Conservation (phyloP, 2,329 filamentous ascomycete species). For the Periconia sp. region DNA sequence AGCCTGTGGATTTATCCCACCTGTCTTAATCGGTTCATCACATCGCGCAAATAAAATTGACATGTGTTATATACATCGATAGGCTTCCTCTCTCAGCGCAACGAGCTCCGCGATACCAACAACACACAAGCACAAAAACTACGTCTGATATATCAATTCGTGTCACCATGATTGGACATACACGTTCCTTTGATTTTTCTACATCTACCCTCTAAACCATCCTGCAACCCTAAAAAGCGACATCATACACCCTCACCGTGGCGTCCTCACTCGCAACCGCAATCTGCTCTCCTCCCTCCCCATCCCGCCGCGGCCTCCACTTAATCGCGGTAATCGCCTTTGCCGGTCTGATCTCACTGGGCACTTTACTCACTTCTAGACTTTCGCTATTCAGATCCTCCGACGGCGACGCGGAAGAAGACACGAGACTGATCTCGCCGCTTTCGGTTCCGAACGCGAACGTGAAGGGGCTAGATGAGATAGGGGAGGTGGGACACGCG, state of each 20-base stretch:
- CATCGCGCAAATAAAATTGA: too few relatives aligned
- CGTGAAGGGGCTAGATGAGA: conserved; percentile 1
- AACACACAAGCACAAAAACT: too few relatives aligned
- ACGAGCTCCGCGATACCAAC: too few relatives aligned
- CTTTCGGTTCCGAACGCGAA: conserved; percentile 39
- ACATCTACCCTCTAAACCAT: background rate
- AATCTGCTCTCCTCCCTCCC: conserved; percentile 26
- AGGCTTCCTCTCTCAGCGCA: too few relatives aligned
- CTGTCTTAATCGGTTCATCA: too few relatives aligned
- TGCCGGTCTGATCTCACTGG: conserved; percentile 18
- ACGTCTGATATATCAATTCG: background rate
- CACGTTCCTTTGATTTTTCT: background rate
- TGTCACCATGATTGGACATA: background rate
- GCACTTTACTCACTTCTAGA: conserved; percentile 13
- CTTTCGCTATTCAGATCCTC: conserved; percentile 17
- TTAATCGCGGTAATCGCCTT: conserved; percentile 36
- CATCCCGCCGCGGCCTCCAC: conserved; percentile 30
- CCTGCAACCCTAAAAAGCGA: background rate
- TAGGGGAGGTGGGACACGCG: conserved; percentile 13
- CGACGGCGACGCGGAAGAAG: background rate
- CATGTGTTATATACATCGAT: too few relatives aligned
- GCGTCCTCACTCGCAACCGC: conserved; percentile 47
- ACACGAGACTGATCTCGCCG: conserved; percentile 27
- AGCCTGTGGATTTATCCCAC: too few relatives aligned
- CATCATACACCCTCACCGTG: conserved; percentile 40